phyloP scores from a whole-genome alignment of 1,139 yeast species.

The Kluyveromyces sp. region DNA sequence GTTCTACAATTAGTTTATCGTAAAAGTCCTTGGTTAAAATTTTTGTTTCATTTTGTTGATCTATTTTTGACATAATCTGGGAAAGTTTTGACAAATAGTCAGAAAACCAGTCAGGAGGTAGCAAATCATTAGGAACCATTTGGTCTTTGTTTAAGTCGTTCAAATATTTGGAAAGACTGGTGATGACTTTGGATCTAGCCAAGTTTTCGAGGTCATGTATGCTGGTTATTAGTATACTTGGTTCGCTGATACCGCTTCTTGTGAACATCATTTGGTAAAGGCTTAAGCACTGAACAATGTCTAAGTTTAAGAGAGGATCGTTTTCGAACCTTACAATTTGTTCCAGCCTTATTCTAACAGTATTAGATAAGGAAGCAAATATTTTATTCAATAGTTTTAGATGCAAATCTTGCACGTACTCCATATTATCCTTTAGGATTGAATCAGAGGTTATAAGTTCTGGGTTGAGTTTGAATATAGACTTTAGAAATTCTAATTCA shows the following conservation, averaged over 20 bases:
- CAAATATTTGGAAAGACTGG: constrained; percentile 13
- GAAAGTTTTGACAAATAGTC: constrained; percentile 39
- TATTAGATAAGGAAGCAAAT: constrained; percentile 43
- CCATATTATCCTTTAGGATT: constrained; percentile 24
- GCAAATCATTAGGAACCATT: constrained; percentile 30
- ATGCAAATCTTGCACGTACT: constrained; percentile 26
- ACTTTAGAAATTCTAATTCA: constrained; percentile 69
- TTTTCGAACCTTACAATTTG: constrained; percentile 62
- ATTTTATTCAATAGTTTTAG: constrained; percentile 32
- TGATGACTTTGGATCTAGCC: constrained; percentile 18
- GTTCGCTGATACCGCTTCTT: constrained; percentile 32
- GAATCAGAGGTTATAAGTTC: constrained; percentile 23
- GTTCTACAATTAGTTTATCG: constrained; percentile 23
- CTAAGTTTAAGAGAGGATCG: constrained; percentile 46
- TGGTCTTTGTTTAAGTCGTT: constrained; percentile 32
- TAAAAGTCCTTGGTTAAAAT: constrained; percentile 27
- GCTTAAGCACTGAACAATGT: constrained; percentile 54
- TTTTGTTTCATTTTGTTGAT: constrained; percentile 25
- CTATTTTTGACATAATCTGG: constrained; percentile 45
- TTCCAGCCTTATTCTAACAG: constrained; percentile 50
- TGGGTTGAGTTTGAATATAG: constrained; percentile 40
- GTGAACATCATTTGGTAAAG: constrained; percentile 64
- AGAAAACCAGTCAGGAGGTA: constrained; percentile 69
- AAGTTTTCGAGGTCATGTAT: constrained; percentile 14
- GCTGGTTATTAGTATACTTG: constrained; percentile 17